A percentile compares a stretch with the other conserved stretches of the same genome.
Evolutionary conservation across 2,329 filamentous ascomycete genomes (phyloP).

Genomic region (Chrysoporthe cubensis): DNA sequence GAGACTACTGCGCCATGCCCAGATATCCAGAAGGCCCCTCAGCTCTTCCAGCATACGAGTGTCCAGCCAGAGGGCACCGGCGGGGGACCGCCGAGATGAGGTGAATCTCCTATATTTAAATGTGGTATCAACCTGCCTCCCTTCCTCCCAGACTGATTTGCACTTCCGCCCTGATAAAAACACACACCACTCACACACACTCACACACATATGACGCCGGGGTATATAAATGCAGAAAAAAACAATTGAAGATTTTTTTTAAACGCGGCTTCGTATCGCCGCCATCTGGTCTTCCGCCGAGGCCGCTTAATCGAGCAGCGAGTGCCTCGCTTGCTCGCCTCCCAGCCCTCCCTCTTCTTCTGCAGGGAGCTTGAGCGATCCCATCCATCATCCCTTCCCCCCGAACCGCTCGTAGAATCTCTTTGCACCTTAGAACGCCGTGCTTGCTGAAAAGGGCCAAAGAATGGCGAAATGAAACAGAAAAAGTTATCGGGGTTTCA

Average conservation of each 20-base stretch:
- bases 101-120: neutral
- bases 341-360: neutral
- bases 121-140: slow-evolving; percentile 13
- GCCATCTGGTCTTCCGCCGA: neutral
- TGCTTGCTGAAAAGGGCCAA: slow-evolving; percentile 12
- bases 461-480: slow-evolving; percentile 1
- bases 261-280: neutral
- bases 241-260: neutral
- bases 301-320: neutral
- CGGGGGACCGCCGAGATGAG: neutral
- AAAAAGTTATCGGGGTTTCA: too few relatives aligned
- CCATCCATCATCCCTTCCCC: too few relatives aligned
- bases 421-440: slow-evolving; percentile 21
- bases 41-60: too few relatives aligned
- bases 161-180: neutral
- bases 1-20: too few relatives aligned
- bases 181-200: too few relatives aligned
- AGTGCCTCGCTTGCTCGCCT: neutral
- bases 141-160: neutral
- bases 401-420: neutral
- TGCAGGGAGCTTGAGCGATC: neutral
- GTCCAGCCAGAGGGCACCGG: neutral
- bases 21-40: too few relatives aligned
- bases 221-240: slow-evolving; percentile 15
- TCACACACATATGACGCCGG: slow-evolving; percentile 1